phyloP scores from a whole-genome alignment of 345 rosid species.

The Triadica sebifera region DNA sequence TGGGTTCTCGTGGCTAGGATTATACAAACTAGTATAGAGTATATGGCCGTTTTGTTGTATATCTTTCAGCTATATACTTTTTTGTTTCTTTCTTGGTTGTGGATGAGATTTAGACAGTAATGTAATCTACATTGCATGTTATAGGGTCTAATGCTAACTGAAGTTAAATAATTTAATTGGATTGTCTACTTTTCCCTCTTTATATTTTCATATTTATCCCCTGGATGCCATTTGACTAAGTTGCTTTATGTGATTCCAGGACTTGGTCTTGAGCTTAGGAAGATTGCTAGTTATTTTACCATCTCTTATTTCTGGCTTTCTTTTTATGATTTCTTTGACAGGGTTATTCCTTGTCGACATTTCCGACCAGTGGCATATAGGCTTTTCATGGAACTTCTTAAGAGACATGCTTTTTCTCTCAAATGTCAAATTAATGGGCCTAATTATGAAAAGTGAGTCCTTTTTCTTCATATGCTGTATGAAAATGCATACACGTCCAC shows the following conservation, averaged over 20 bases:
- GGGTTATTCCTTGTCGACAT: slow-evolving; percentile 74
- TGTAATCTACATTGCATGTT: neutral
- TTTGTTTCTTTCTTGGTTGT: neutral
- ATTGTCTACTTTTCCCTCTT: neutral
- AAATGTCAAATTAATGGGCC: slow-evolving; percentile 44
- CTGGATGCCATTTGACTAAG: neutral
- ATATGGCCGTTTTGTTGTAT: neutral
- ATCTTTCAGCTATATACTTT: neutral
- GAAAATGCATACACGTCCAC: neutral
- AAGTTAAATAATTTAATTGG: neutral
- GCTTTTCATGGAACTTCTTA: slow-evolving; percentile 82
- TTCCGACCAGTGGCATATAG: slow-evolving; percentile 77
- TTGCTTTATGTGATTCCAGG: neutral
- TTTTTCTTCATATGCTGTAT: neutral
- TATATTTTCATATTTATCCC: neutral
- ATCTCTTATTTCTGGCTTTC: neutral
- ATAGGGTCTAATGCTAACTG: neutral
- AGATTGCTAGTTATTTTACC: neutral
- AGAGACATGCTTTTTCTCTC: slow-evolving; percentile 67
- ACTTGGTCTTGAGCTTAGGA: neutral
- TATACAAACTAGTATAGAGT: neutral
- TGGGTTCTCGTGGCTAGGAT: neutral
- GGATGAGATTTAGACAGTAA: neutral
- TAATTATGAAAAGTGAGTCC: slow-evolving; percentile 53
- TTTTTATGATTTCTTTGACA: slow-evolving; percentile 24